Conservation (phyloP, 805 yeast species). For the Candida saitoana region DNA sequence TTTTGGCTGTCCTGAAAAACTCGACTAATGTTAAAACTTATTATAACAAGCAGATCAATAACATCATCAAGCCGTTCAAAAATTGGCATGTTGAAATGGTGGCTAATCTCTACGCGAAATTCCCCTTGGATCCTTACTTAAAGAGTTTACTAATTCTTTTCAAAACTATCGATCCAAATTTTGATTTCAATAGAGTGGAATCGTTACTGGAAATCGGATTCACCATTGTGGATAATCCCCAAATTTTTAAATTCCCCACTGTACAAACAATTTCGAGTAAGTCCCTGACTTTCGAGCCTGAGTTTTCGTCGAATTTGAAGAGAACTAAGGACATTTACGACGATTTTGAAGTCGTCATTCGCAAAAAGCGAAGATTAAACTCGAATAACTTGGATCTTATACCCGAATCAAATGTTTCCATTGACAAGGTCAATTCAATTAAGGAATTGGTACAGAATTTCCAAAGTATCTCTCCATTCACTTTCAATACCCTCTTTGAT, state of each 20-base stretch:
- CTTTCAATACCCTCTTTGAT: slow-evolving; percentile 2
- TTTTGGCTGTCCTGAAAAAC: slow-evolving; percentile 14
- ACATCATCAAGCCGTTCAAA: slow-evolving; percentile 10
- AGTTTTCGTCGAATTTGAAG: background rate
- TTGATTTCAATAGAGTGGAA: slow-evolving; percentile 8
- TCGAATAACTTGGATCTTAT: background rate
- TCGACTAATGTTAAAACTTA: slow-evolving; percentile 9
- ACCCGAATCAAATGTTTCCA: slow-evolving; percentile 1
- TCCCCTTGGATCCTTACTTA: slow-evolving; percentile 29
- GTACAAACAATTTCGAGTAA: background rate
- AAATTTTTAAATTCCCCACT: background rate
- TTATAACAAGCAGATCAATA: slow-evolving; percentile 8
- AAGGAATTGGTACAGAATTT: slow-evolving; percentile 1
- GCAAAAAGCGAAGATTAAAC: background rate
- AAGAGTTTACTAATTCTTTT: slow-evolving; percentile 19
- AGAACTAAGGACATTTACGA: background rate
- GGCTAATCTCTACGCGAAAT: slow-evolving; percentile 23
- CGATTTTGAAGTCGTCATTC: background rate
- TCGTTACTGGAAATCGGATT: background rate
- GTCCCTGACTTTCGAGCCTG: background rate
- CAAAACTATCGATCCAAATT: slow-evolving; percentile 16
- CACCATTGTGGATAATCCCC: background rate
- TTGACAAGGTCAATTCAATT: background rate
- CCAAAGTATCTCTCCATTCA: background rate
- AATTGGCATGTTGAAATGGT: slow-evolving; percentile 30